phyloP scores from a whole-genome alignment of 352 stramenopile species.

The Thalassiosira sp. region DNA sequence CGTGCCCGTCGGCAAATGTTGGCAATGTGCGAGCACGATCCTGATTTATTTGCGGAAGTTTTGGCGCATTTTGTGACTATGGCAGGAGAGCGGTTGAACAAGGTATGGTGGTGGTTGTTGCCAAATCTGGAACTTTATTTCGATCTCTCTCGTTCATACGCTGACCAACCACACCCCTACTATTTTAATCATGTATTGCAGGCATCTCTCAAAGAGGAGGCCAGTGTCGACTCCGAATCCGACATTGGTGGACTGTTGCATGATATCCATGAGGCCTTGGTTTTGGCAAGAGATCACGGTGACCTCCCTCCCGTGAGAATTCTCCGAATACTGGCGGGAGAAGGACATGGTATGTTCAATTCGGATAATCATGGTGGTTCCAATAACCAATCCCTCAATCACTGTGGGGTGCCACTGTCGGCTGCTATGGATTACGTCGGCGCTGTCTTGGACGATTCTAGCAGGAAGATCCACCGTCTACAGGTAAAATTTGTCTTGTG shows the following conservation, averaged over 20 bases:
- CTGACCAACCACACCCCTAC: no score
- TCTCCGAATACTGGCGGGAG: conserved; percentile 75
- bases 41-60: conserved; percentile 76
- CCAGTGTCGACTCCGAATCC: conserved; percentile 50
- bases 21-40: conserved; percentile 79
- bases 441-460: conserved; percentile 74
- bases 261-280: conserved; percentile 79
- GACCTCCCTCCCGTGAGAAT: conserved; percentile 75
- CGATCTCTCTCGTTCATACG: background rate
- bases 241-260: conserved; percentile 65
- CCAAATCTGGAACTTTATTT: background rate
- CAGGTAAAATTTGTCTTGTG: conserved; percentile 39
- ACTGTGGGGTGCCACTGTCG: conserved; percentile 66
- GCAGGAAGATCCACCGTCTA: conserved; percentile 65
- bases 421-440: conserved; percentile 81
- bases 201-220: conserved; percentile 39
- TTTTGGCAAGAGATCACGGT: conserved; percentile 56
- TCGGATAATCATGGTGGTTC: conserved; percentile 17
- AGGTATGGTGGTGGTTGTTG: conserved; percentile 22
- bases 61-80: conserved; percentile 78
- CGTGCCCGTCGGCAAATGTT: conserved; percentile 74
- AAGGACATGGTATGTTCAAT: conserved; percentile 74
- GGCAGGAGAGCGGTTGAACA: conserved; percentile 48
- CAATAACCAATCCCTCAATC: conserved; percentile 1
- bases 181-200: background rate